Base-by-base conservation (phyloP, 2,329 filamentous ascomycete species). In the Torrubiella hemipterigena region DNA sequence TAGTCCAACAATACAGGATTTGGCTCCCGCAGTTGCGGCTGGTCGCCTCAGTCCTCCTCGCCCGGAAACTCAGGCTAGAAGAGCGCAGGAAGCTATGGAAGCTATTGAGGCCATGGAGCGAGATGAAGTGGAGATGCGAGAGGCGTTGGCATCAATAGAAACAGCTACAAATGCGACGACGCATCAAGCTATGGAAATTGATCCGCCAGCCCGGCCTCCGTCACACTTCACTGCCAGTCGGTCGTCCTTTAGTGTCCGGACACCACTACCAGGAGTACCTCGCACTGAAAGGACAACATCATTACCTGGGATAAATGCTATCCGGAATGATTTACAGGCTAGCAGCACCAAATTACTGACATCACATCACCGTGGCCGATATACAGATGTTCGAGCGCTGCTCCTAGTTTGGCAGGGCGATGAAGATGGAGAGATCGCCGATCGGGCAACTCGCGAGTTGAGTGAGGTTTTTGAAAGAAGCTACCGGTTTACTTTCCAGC, bases 331-430 rank as follows among this genome's bases (percentile, higher is more conserved):
- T 15, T 47, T 73, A n/a, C 68, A 73, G 42, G 58, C 49, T 31
- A 60, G 60, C 14, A 63, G 62, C 6, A 59, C 64, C 7, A 59
- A 57, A 29, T 64, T 71, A 33, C 50, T 72, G 17, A 58, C 64
- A 11, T 65, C 61, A 7, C 57, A 65, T 4, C 57, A 57, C 31
- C 65, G 67, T 26, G 63, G 61, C 36, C 65, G 70, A 10, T 75
- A 75, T 40, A 64, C 54, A 25, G 53, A 55, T n/a, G 69, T 63
- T 3, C 60, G 65, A 31, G 67, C 52, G 3, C 56, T 73, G n/a
- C 44, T 74, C n/a, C 48, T 73, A 5, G 58, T 61, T 34, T 75
- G 70, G 70, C 59, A 69, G 34, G 66, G 71, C 23, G 69, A 74
- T 30, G 56, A 64, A 10, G 60, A 69, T 10, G 44, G 44, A 15